These are phyloP conservation scores for Phascolomyces articulosus DNA, from an alignment of 371 early-diverging fungal genomes.

Conservation along the genomic window DNA sequence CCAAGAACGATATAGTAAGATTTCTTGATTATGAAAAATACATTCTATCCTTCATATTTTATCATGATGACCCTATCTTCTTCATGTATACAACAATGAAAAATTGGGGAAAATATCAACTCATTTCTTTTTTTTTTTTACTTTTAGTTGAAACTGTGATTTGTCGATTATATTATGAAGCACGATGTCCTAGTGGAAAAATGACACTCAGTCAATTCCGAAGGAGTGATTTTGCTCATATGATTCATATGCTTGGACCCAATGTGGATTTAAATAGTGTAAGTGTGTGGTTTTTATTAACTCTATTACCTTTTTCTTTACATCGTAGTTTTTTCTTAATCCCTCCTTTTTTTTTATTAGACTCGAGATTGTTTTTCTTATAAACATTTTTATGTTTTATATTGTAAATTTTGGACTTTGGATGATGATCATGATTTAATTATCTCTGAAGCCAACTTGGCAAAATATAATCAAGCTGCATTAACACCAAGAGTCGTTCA, in stretches of 20 bases:
- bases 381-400: constrained; percentile 95
- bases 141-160: constrained; percentile 75
- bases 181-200: constrained; percentile 65
- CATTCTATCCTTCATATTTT: too few relatives aligned
- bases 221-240: constrained; percentile 54
- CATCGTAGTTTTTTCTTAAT: too few relatives aligned
- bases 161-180: constrained; percentile 80
- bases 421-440: constrained; percentile 79
- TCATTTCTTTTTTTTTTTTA: neutral
- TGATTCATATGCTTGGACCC: constrained; percentile 65
- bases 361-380: constrained; percentile 85
- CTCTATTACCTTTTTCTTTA: too few relatives aligned
- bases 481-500: constrained; percentile 61
- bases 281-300: too few relatives aligned
- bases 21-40: neutral
- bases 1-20: constrained; percentile 79
- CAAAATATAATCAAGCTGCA: constrained; percentile 66
- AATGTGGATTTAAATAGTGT: constrained; percentile 76
- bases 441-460: constrained; percentile 64
- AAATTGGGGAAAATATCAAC: neutral
- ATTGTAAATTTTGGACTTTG: constrained; percentile 94
- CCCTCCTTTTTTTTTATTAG: neutral
- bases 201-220: constrained; percentile 80
- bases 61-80: too few relatives aligned
- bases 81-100: too few relatives aligned